These are phyloP conservation scores for Penicillium sclerotigenum DNA, from an alignment of 2,329 filamentous ascomycete species.

Conservation along the genomic window DNA sequence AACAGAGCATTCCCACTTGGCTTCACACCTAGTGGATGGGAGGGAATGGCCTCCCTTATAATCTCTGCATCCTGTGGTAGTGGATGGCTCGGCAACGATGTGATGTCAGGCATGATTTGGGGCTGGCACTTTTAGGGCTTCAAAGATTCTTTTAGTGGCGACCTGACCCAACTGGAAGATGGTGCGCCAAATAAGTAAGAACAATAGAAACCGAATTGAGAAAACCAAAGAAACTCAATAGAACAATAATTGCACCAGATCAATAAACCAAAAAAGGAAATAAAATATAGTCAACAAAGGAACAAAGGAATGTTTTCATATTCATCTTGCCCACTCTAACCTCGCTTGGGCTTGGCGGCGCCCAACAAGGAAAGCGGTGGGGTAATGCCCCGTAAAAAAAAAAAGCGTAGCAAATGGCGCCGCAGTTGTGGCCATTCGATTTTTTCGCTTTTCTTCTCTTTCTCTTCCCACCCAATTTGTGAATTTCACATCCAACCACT, in stretches of 20 bases:
- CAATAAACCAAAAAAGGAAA: conserved; percentile 2
- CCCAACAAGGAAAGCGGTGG: conserved; percentile 19
- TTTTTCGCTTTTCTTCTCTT: conserved; percentile 24
- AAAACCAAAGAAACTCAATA: conserved; percentile 12
- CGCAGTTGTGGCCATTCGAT: conserved; percentile 17
- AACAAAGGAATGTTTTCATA: background rate
- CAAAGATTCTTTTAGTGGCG: conserved; percentile 15
- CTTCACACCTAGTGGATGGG: conserved; percentile 79
- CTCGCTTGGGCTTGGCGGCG: conserved; percentile 18
- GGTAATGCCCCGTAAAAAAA: conserved; percentile 20
- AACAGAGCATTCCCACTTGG: conserved; percentile 81
- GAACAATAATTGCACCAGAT: background rate
- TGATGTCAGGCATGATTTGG: conserved; percentile 35
- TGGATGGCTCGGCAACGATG: conserved; percentile 26
- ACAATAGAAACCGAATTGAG: conserved; percentile 14
- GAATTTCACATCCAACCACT: conserved; percentile 21
- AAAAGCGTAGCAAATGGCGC: conserved; percentile 23
- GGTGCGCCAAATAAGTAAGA: conserved; percentile 15
- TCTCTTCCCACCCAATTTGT: conserved; percentile 26
- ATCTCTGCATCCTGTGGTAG: conserved; percentile 14
- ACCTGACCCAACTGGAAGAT: conserved; percentile 5
- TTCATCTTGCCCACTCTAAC: background rate
- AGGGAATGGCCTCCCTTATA: conserved; percentile 57
- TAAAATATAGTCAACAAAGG: background rate
- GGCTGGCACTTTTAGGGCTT: conserved; percentile 21